Conservation (phyloP, 164 flowering plant species). For the Hamamelis virginiana region DNA sequence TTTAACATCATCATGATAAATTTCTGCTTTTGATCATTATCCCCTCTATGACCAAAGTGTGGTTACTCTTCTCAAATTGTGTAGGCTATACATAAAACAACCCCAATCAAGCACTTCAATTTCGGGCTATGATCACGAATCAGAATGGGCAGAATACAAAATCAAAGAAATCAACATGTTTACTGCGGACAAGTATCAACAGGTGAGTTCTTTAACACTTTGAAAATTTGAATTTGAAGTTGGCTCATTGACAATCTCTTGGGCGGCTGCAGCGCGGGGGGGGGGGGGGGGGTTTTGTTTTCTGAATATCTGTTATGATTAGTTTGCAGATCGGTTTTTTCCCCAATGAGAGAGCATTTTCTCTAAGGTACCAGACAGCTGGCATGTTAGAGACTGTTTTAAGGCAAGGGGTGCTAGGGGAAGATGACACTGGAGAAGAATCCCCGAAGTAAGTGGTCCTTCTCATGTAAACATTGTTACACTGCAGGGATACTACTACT, state of each 20-base stretch:
- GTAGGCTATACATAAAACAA: conserved; percentile 84
- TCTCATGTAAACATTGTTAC: background rate
- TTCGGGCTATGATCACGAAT: conserved; percentile 48
- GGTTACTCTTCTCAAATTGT: conserved; percentile 7
- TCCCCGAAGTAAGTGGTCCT: conserved; percentile 67
- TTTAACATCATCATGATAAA: background rate
- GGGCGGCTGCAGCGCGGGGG: too few species aligned
- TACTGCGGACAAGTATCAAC: conserved; percentile 94
- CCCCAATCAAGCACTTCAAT: conserved; percentile 58
- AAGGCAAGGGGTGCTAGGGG: conserved; percentile 92
- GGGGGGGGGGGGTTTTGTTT: conserved; percentile 11
- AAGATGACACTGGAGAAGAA: conserved; percentile 96
- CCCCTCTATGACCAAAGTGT: background rate
- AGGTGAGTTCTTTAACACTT: conserved; percentile 49
- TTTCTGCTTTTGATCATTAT: background rate
- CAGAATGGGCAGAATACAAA: conserved; percentile 94
- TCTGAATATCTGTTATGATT: conserved; percentile 39
- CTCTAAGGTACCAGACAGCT: conserved; percentile 89
- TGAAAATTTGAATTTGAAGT: background rate
- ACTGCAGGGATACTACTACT: too few species aligned
- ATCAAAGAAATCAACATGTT: conserved; percentile 95
- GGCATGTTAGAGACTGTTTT: conserved; percentile 89
- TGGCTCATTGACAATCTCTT: background rate
- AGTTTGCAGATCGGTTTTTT: conserved; percentile 90
- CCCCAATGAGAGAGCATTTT: conserved; percentile 76